Base-by-base conservation (phyloP, 177 flowering plant species). In the Telopea speciosissima region DNA sequence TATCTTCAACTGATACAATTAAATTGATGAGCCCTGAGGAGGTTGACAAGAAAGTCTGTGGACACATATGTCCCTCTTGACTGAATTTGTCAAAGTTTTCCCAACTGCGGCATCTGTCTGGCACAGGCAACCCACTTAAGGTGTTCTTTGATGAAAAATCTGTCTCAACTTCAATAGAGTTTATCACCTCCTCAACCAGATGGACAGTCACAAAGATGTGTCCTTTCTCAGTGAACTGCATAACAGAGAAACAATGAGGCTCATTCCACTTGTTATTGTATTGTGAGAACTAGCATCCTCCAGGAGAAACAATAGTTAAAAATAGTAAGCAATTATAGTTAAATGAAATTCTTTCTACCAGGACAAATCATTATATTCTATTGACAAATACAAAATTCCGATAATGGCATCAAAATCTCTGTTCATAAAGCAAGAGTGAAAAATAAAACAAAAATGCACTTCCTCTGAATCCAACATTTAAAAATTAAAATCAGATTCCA, bases 191-290 rank as follows among this genome's bases (percentile, higher is more conserved):
- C 76, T 95, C 91, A 17, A 85, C 88, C 26, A 89, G 88, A 81
- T 90, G 84, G 66, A 95, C 89, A 3, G 97, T 90, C 68, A 92
- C 92, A 76, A 87, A 86, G 75, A 95, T 87, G 76, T 95, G 99
- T 24, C 99, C 99, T 78, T 81, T 87, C 63, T 92, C 90, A n/a
- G 97, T 92, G 80, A 95, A 95, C 99, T 95, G 88, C 64, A 68
- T 68, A 66, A 21, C 4, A n/a, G 22, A 26, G 49, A 76, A 26
- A 49, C 17, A 12, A 49, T 49, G 2, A 49, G 54, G 54, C 19
- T 13, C 54, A 13, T 49, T 12, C 17, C 19, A 49, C 17, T 49
- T 49, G 54, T 49, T 16, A 12, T 49, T 49, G 17, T 49, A 11
- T 3, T 10, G 54, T 12, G 17, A 49, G 5, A 49, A 49, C 54